phyloP scores from a whole-genome alignment of 2,329 filamentous ascomycete species.

The Aspergillus uvarum region DNA sequence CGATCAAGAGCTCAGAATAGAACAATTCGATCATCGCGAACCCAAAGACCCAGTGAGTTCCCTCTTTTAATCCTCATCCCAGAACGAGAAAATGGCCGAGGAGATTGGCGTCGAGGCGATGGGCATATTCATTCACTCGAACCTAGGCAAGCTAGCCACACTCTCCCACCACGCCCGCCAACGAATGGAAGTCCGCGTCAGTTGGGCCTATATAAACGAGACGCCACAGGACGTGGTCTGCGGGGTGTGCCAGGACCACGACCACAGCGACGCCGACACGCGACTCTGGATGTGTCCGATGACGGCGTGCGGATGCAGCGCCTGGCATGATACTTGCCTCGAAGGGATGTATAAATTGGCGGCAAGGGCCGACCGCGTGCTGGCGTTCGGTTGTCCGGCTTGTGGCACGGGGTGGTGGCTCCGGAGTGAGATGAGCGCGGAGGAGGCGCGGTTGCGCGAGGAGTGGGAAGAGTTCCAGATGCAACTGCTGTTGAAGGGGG shows the following conservation, averaged over 20 bases:
- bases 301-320: not conserved
- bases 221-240: not conserved
- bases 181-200: not conserved
- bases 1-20: no score
- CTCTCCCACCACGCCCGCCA: no score
- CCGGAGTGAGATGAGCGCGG: not conserved
- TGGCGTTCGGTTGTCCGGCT: not conserved
- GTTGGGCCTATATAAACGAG: not conserved
- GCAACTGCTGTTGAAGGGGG: no score
- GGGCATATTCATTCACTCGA: conserved; percentile 46
- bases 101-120: no score
- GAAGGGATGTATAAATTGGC: not conserved
- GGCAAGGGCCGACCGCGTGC: not conserved
- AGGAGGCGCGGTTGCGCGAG: no score
- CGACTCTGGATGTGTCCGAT: not conserved
- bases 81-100: no score
- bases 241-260: not conserved
- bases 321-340: not conserved
- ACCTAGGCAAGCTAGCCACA: no score
- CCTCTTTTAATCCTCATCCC: no score
- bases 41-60: no score
- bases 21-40: no score
- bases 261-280: not conserved
- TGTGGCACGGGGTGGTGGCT: not conserved
- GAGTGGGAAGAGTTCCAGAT: no score